A percentile compares a stretch with the other conserved stretches of the same genome.
Conservation (phyloP, 2,329 filamentous ascomycete genomes). For the Alternaria arborescens region DNA sequence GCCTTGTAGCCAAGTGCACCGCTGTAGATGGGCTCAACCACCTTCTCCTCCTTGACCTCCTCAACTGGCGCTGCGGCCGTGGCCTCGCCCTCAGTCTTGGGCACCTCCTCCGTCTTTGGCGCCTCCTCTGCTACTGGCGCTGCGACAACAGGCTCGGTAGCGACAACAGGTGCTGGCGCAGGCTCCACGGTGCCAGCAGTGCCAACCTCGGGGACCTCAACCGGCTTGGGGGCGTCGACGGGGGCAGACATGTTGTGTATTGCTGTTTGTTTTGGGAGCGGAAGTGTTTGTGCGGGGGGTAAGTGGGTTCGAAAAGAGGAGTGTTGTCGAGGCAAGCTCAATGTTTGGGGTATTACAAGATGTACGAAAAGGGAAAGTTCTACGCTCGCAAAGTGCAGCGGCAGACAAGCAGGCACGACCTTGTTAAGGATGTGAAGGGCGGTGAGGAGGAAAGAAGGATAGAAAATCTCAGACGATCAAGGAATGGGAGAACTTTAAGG, state of each 20-base stretch:
- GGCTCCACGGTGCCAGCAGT: constrained; percentile 46
- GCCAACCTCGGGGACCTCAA: constrained; percentile 57
- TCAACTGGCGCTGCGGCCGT: constrained; percentile 41
- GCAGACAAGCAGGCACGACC: constrained; percentile 41
- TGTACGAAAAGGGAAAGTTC: constrained; percentile 41
- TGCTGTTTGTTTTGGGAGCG: constrained; percentile 14
- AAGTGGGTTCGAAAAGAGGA: constrained; percentile 27
- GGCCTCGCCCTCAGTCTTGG: constrained; percentile 45
- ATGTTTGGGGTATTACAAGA: constrained; percentile 46
- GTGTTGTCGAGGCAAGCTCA: constrained; percentile 32
- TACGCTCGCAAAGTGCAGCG: constrained; percentile 41
- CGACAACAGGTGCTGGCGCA: constrained; percentile 48
- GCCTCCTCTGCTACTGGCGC: constrained; percentile 55
- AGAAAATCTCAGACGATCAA: constrained; percentile 36
- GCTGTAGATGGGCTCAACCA: constrained; percentile 76
- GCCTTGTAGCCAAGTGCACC: constrained; percentile 90
- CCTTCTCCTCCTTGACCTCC: constrained; percentile 58
- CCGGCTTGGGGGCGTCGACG: constrained; percentile 76
- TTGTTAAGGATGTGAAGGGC: constrained; percentile 34
- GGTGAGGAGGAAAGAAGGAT: constrained; percentile 45
- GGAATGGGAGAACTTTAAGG: constrained; percentile 48
- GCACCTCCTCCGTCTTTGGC: constrained; percentile 53
- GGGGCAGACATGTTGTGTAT: constrained; percentile 65
- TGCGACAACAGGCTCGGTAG: constrained; percentile 46
- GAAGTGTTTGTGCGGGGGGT: constrained; percentile 1